phyloP scores from a whole-genome alignment of 2,329 filamentous ascomycete species.

The Ceratocystis cubensis region DNA sequence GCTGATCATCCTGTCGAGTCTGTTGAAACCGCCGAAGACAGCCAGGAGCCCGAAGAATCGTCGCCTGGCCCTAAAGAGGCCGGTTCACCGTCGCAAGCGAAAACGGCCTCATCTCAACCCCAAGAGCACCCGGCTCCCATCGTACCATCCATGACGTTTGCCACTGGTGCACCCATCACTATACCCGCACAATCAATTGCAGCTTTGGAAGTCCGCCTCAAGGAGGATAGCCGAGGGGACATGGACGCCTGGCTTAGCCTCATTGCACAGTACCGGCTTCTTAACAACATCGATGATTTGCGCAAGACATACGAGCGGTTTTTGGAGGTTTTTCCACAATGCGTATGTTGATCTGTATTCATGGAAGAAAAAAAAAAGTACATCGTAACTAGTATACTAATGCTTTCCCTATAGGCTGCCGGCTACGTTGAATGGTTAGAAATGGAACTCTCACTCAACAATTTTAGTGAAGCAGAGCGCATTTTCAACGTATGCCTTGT shows the following conservation, averaged over 20 bases:
- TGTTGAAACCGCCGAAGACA: conserved; percentile 3
- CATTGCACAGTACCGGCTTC: conserved; percentile 71
- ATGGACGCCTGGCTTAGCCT: conserved; percentile 82
- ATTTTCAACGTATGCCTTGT: conserved; percentile 74
- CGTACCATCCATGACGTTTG: conserved; percentile 12
- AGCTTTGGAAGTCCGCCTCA: conserved; percentile 78
- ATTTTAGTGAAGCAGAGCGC: conserved; percentile 65
- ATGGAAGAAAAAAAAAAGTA: conserved; percentile 20
- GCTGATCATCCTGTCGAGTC: conserved; percentile 1
- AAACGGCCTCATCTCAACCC: neutral
- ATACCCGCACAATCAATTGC: conserved; percentile 40
- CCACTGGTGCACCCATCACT: neutral
- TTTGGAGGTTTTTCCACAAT: conserved; percentile 73
- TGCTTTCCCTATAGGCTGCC: conserved; percentile 55
- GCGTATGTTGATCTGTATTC: conserved; percentile 50
- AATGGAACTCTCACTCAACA: conserved; percentile 79
- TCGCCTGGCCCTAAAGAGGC: neutral
- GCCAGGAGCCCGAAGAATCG: conserved; percentile 10
- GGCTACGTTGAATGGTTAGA: conserved; percentile 81
- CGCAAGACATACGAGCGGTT: conserved; percentile 76
- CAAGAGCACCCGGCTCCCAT: neutral
- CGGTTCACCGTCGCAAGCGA: neutral
- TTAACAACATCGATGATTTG: conserved; percentile 69
- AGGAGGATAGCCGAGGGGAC: conserved; percentile 84
- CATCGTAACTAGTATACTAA: neutral